Evolutionary conservation across 148 eudicot species (phyloP).

Genomic region (Rhododendron henanense): DNA sequence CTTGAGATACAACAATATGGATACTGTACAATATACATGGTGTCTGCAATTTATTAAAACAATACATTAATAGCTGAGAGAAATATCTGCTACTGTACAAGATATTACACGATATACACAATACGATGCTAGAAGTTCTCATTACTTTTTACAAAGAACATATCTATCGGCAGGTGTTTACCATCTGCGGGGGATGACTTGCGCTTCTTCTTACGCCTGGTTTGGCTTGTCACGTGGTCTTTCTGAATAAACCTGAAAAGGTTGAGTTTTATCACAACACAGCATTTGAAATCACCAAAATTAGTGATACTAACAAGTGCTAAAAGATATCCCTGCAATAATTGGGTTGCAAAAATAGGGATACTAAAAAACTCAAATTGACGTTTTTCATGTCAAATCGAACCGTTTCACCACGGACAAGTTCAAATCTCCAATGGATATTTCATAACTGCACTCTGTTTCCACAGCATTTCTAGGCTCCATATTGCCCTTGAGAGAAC

Average conservation of each 20-base stretch:
- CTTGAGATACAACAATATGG: neutral
- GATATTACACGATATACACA: neutral
- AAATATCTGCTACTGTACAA: neutral
- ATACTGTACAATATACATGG: neutral
- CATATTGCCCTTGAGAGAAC: neutral
- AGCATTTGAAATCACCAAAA: neutral
- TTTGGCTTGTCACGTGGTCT: conserved; percentile 31
- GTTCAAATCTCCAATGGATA: neutral
- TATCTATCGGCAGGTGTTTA: conserved; percentile 68
- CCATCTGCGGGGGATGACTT: conserved; percentile 43
- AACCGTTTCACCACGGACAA: no score
- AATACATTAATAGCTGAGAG: neutral
- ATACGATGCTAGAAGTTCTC: conserved; percentile 22
- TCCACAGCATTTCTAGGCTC: neutral
- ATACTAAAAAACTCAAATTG: neutral
- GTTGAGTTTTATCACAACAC: neutral
- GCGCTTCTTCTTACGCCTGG: conserved; percentile 52
- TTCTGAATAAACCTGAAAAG: conserved; percentile 42
- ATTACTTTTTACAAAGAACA: conserved; percentile 50
- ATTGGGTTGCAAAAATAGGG: neutral
- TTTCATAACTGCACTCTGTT: neutral
- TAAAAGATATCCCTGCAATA: neutral
- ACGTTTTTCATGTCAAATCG: neutral
- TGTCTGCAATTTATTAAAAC: neutral
- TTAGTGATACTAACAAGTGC: neutral